Percentiles rank a stretch among this genome's conserved stretches.
These are phyloP conservation scores for Taiozyma sp. DNA, from an alignment of 1,139 yeast species.

Conservation along the genomic window DNA sequence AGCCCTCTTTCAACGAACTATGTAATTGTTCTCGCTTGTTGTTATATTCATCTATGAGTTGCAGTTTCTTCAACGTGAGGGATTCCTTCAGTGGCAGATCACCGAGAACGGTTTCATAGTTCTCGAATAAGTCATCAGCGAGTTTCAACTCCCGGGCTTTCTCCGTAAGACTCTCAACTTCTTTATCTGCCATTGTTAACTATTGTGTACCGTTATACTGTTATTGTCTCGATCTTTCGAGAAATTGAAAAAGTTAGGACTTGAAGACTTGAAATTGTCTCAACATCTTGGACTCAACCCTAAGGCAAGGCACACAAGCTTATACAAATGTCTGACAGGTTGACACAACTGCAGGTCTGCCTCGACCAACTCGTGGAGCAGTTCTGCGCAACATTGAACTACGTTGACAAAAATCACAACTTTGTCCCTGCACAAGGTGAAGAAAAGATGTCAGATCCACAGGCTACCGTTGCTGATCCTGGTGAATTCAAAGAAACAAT, in stretches of 20 bases:
- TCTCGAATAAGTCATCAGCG: conserved; percentile 17
- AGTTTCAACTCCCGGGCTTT: conserved; percentile 1
- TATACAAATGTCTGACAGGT: conserved; percentile 64
- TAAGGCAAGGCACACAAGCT: no score
- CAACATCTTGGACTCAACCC: no score
- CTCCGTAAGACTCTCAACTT: not conserved
- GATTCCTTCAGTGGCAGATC: conserved; percentile 1
- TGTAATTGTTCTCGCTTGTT: conserved; percentile 2
- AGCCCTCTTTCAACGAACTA: conserved; percentile 20
- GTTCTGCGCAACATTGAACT: conserved; percentile 85
- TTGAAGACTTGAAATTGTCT: no score
- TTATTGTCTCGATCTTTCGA: no score
- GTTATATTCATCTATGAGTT: conserved; percentile 13
- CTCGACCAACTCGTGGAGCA: conserved; percentile 90
- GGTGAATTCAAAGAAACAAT: conserved; percentile 45
- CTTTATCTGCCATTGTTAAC: not conserved
- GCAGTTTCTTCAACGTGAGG: conserved; percentile 7
- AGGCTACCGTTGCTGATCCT: conserved; percentile 33
- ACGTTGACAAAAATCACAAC: conserved; percentile 71
- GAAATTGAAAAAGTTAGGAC: no score
- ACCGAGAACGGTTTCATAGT: conserved; percentile 1
- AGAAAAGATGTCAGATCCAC: conserved; percentile 48
- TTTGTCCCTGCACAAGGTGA: conserved; percentile 47
- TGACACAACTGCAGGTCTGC: conserved; percentile 89
- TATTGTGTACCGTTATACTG: no score